These are phyloP conservation scores for Fusarium sp. DNA, from an alignment of 2,329 filamentous ascomycete genomes.

Conservation along the genomic window DNA sequence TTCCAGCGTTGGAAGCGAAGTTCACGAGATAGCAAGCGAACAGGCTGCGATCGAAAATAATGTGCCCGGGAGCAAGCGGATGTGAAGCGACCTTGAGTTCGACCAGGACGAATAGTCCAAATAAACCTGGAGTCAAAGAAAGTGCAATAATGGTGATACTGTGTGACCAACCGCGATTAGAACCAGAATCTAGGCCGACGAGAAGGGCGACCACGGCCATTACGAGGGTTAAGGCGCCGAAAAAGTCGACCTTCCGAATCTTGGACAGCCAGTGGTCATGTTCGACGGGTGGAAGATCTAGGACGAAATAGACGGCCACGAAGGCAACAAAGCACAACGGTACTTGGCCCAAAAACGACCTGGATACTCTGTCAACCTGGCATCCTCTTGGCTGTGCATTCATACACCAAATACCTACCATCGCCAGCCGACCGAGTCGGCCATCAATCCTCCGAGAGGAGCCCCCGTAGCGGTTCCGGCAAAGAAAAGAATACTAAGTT, in stretches of 20 bases:
- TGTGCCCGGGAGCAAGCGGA: slow-evolving; percentile 79
- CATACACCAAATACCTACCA: slow-evolving; percentile 61
- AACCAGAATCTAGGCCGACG: slow-evolving; percentile 77
- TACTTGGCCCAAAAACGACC: slow-evolving; percentile 77
- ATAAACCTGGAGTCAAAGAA: slow-evolving; percentile 66
- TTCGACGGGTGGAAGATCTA: slow-evolving; percentile 71
- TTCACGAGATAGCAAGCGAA: slow-evolving; percentile 77
- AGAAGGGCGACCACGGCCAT: slow-evolving; percentile 73
- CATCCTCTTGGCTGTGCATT: neutral
- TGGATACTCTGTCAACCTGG: slow-evolving; percentile 42
- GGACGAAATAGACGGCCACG: slow-evolving; percentile 68
- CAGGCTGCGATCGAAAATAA: slow-evolving; percentile 75
- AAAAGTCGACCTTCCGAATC: slow-evolving; percentile 76
- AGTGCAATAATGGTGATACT: slow-evolving; percentile 69
- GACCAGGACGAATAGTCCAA: slow-evolving; percentile 74
- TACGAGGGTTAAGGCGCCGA: slow-evolving; percentile 75
- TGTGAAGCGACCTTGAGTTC: slow-evolving; percentile 75
- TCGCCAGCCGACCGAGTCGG: slow-evolving; percentile 79
- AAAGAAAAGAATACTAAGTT: slow-evolving; percentile 78
- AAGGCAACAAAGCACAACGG: slow-evolving; percentile 76
- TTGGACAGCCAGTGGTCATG: slow-evolving; percentile 75
- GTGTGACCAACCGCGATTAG: slow-evolving; percentile 75
- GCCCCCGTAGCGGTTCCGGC: slow-evolving; percentile 75
- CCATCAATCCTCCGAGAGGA: slow-evolving; percentile 76
- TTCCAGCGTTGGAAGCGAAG: slow-evolving; percentile 74